Conservation (phyloP, 1,284 basidiomycete species). For the Tilletia walkeri region DNA sequence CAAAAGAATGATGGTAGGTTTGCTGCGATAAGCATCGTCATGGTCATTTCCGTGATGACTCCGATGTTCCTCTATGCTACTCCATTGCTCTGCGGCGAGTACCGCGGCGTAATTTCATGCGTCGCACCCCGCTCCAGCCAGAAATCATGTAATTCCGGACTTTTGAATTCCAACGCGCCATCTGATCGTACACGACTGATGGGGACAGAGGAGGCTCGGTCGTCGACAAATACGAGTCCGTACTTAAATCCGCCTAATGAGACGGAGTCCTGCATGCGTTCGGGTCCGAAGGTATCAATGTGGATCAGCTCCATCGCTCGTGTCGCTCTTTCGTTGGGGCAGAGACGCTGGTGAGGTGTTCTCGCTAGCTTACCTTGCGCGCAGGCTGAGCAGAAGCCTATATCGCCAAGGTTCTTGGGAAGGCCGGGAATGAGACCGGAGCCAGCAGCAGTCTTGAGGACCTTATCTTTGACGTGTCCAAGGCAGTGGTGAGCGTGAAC, state of each 20-base stretch:
- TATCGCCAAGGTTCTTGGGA: background rate
- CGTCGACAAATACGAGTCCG: background rate
- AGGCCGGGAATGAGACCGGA: background rate
- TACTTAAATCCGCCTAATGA: background rate
- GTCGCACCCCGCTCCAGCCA: background rate
- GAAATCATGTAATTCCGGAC: background rate
- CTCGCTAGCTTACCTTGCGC: background rate
- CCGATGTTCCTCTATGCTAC: background rate
- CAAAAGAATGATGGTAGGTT: constrained; percentile 12
- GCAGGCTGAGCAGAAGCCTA: constrained; percentile 1
- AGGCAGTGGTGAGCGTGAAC: background rate
- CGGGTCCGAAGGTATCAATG: constrained; percentile 8
- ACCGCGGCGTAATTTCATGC: constrained; percentile 1
- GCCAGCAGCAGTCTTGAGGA: background rate
- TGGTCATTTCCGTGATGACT: background rate
- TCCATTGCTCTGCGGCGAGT: constrained; percentile 14
- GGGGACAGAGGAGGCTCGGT: background rate
- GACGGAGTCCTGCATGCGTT: background rate
- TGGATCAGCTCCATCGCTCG: constrained; percentile 14
- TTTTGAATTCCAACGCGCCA: constrained; percentile 12
- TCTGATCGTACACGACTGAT: constrained; percentile 12
- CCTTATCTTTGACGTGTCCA: background rate
- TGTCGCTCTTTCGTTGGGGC: background rate
- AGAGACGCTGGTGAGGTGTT: background rate
- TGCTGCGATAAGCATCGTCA: constrained; percentile 6